Conservation (phyloP, 192 early-diverging fungal genomes). For the Entrophospora sp. region DNA sequence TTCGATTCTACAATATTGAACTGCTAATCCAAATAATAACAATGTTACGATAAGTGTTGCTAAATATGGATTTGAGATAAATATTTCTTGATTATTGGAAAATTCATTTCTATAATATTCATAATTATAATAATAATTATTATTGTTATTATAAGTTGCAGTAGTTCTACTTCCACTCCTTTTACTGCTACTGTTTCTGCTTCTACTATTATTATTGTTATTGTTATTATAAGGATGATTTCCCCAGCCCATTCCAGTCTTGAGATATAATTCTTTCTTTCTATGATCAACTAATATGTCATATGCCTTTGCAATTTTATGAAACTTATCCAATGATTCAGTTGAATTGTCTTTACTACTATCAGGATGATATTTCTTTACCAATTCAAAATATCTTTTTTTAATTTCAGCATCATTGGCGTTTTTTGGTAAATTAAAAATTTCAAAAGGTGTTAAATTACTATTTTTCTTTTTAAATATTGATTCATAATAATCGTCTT, state of each 20-base stretch:
- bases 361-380: constrained; percentile 28
- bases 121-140: constrained; percentile 17
- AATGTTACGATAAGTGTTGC: constrained; percentile 16
- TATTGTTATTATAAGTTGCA: background rate
- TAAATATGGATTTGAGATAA: constrained; percentile 23
- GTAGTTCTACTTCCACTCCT: constrained; percentile 1
- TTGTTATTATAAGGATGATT: background rate
- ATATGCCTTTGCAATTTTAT: constrained; percentile 24
- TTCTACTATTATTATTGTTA: background rate
- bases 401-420: constrained; percentile 22
- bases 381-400: constrained; percentile 25
- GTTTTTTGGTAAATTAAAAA: constrained; percentile 18
- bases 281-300: constrained; percentile 20
- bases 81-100: constrained; percentile 13
- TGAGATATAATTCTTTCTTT: constrained; percentile 18
- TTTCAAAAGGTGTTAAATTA: constrained; percentile 24
- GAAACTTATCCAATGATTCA: constrained; percentile 14
- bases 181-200: background rate
- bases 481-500: too few relatives aligned
- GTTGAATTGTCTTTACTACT: constrained; percentile 1
- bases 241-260: constrained; percentile 23
- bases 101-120: constrained; percentile 13
- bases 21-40: background rate
- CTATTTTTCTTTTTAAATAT: too few relatives aligned
- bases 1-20: constrained; percentile 10